These are phyloP conservation scores for Saccharomycopsis olivae DNA, from an alignment of 805 yeast species.

Conservation along the genomic window DNA sequence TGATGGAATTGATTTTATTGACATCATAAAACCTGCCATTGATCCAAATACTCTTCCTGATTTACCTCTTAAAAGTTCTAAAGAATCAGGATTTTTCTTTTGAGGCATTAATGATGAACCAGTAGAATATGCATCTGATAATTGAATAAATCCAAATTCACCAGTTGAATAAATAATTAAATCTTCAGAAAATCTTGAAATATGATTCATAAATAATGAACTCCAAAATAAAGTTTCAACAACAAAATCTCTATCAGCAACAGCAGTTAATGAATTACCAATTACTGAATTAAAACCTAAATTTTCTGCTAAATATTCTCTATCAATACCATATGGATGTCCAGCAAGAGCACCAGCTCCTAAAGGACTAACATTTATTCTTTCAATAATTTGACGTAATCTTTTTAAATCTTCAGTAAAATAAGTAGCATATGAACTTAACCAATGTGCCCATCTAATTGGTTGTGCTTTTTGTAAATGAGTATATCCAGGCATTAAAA, in stretches of 20 bases:
- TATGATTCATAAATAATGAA: slow-evolving; percentile 87
- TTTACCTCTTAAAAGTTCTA: slow-evolving; percentile 92
- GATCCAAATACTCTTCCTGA: slow-evolving; percentile 96
- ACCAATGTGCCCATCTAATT: slow-evolving; percentile 99
- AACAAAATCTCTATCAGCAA: slow-evolving; percentile 94
- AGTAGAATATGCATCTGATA: slow-evolving; percentile 96
- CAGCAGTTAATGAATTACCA: slow-evolving; percentile 96
- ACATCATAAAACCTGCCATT: slow-evolving; percentile 91
- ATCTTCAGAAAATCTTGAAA: slow-evolving; percentile 91
- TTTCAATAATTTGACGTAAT: slow-evolving; percentile 63
- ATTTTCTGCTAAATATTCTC: slow-evolving; percentile 75
- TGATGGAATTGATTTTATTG: slow-evolving; percentile 93
- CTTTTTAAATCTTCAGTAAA: slow-evolving; percentile 85
- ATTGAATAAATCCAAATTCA: slow-evolving; percentile 87
- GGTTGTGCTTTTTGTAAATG: slow-evolving; percentile 99
- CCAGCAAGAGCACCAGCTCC: slow-evolving; percentile 99
- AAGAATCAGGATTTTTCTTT: slow-evolving; percentile 95
- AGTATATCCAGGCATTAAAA: slow-evolving; percentile 97
- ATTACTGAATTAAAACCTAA: slow-evolving; percentile 78
- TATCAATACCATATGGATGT: slow-evolving; percentile 97
- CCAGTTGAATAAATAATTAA: slow-evolving; percentile 93
- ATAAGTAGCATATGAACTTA: slow-evolving; percentile 89
- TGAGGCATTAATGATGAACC: slow-evolving; percentile 99
- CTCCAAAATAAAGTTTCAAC: slow-evolving; percentile 96
- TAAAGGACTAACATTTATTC: slow-evolving; percentile 83